phyloP scores from a whole-genome alignment of 345 rosid genomes.

The Mercurialis annua region DNA sequence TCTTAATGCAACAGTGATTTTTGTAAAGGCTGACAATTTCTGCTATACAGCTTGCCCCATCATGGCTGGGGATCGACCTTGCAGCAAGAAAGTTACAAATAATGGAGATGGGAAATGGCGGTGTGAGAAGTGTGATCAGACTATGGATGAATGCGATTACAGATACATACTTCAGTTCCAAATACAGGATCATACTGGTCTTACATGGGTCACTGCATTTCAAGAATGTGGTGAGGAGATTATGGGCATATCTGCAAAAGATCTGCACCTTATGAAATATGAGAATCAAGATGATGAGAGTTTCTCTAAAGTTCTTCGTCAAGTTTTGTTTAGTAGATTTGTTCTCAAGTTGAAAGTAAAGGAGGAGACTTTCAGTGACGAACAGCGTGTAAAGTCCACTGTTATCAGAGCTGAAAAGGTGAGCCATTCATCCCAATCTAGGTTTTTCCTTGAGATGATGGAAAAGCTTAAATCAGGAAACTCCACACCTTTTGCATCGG shows the following conservation, averaged over 20 bases:
- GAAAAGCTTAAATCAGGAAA: conserved; percentile 46
- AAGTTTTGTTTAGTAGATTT: conserved; percentile 58
- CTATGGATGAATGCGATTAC: conserved; percentile 74
- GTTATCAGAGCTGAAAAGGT: conserved; percentile 74
- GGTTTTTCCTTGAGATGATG: conserved; percentile 58
- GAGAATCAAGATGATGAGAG: conserved; percentile 66
- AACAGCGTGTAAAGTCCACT: conserved; percentile 81
- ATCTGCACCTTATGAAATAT: conserved; percentile 55
- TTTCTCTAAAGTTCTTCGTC: conserved; percentile 61
- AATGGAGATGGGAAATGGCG: conserved; percentile 94
- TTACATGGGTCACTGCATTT: conserved; percentile 87
- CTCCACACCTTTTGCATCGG: conserved; percentile 24
- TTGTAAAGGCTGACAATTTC: conserved; percentile 68
- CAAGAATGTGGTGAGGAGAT: conserved; percentile 84
- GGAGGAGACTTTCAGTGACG: conserved; percentile 85
- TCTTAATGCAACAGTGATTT: conserved; percentile 57
- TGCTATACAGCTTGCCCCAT: conserved; percentile 94
- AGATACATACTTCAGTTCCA: conserved; percentile 81
- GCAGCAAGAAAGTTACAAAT: conserved; percentile 82
- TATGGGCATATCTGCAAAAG: conserved; percentile 83
- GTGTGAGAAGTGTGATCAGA: conserved; percentile 75
- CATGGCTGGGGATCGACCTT: conserved; percentile 71
- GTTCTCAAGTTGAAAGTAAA: conserved; percentile 81
- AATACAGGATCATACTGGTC: conserved; percentile 86
- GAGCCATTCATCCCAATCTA: conserved; percentile 53